Evolutionary conservation across 108 stramenopile species (phyloP).

Genomic region (Cyclotella baltica): DNA sequence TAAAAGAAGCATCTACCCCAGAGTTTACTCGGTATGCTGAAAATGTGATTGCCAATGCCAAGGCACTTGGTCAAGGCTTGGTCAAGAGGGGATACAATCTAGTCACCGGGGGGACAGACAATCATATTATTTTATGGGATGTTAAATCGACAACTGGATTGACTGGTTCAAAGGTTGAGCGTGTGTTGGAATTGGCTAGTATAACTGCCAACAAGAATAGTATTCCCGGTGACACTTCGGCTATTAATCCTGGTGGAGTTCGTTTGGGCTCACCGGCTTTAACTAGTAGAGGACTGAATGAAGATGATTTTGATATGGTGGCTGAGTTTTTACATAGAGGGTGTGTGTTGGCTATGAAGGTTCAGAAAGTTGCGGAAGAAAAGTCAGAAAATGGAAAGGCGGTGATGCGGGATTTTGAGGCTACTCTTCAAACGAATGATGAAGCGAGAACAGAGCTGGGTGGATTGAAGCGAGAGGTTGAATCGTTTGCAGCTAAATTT

Average conservation of each 20-base stretch:
- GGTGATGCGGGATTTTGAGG: conserved; percentile 80
- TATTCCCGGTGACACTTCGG: conserved; percentile 96
- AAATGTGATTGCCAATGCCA: conserved; percentile 91
- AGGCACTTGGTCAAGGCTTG: conserved; percentile 88
- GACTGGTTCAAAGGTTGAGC: conserved; percentile 98
- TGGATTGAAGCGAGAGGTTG: conserved; percentile 68
- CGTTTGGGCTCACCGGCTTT: conserved; percentile 96
- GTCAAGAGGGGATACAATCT: conserved; percentile 85
- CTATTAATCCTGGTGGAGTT: conserved; percentile 98
- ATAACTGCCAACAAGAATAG: conserved; percentile 99
- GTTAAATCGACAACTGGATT: conserved; percentile 89
- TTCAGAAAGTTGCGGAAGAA: conserved; percentile 68
- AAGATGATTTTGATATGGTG: conserved; percentile 93
- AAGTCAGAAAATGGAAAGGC: conserved; percentile 80
- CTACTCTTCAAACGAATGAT: conserved; percentile 49
- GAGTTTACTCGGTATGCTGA: conserved; percentile 91
- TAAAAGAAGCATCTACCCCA: conserved; percentile 93
- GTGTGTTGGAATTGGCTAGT: conserved; percentile 91
- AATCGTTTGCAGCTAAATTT: conserved; percentile 75
- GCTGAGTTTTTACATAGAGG: conserved; percentile 96
- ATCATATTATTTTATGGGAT: conserved; percentile 99
- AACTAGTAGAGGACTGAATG: conserved; percentile 89
- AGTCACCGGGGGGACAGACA: conserved; percentile 99
- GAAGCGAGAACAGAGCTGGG: conserved; percentile 57
- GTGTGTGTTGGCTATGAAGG: conserved; percentile 79